Evolutionary conservation across 139 green algal genomes (phyloP).

Genomic region (Nannochloris sp.): DNA sequence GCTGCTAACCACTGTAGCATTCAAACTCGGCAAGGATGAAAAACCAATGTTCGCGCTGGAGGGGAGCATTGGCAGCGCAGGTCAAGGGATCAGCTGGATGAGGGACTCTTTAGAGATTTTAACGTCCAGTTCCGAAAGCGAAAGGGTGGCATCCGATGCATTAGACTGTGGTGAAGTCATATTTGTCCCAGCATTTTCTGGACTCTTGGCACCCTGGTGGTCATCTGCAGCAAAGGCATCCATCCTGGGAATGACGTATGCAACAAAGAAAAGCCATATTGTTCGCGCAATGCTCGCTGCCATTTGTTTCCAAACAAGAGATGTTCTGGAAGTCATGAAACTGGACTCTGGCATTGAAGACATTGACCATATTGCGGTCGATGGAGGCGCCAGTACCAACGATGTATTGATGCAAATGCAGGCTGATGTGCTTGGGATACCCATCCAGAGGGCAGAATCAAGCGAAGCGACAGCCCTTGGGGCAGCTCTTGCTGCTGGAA

Average conservation of each 20-base stretch:
- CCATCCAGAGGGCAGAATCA: conserved; percentile 68
- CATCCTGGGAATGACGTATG: conserved; percentile 71
- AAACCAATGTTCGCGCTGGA: conserved; percentile 79
- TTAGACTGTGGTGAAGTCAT: conserved; percentile 71
- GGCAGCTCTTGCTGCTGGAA: conserved; percentile 81
- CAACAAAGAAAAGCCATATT: conserved; percentile 57
- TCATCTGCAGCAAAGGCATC: conserved; percentile 70
- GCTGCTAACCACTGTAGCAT: conserved; percentile 85
- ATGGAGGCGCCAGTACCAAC: conserved; percentile 83
- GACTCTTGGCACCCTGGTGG: conserved; percentile 91
- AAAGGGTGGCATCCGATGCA: conserved; percentile 43
- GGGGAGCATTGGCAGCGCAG: conserved; percentile 73
- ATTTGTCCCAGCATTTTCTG: conserved; percentile 96
- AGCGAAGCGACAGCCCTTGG: conserved; percentile 88
- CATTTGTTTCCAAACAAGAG: conserved; percentile 85
- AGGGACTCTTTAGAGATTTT: conserved; percentile 76
- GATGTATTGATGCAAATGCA: conserved; percentile 90
- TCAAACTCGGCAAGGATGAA: conserved; percentile 61
- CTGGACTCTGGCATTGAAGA: conserved; percentile 27
- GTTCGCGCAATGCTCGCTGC: conserved; percentile 85
- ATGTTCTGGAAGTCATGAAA: conserved; percentile 84
- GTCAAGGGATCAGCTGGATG: conserved; percentile 76
- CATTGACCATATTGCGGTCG: conserved; percentile 59
- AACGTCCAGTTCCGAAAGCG: conserved; percentile 28
- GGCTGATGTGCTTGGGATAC: conserved; percentile 67